These are phyloP conservation scores for Boletellus ananas DNA, from an alignment of 768 basidiomycete species.

Conservation along the genomic window DNA sequence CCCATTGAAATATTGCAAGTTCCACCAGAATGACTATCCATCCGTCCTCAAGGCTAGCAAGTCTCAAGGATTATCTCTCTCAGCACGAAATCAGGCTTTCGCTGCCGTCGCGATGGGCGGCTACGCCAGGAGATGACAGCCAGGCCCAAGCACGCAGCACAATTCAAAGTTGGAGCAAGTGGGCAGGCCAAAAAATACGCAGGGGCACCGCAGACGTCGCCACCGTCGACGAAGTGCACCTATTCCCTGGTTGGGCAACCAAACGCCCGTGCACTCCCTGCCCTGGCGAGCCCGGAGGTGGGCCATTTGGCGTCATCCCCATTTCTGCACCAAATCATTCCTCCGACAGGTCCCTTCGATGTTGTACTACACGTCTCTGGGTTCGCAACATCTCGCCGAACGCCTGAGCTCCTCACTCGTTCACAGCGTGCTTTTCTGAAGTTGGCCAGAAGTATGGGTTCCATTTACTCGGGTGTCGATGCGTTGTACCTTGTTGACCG, in stretches of 20 bases:
- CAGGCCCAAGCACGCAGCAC: slow-evolving; percentile 20
- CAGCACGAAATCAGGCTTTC: slow-evolving; percentile 39
- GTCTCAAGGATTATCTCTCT: slow-evolving; percentile 49
- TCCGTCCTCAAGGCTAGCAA: slow-evolving; percentile 31
- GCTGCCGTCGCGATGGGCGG: slow-evolving; percentile 14
- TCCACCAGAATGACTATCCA: slow-evolving; percentile 24
- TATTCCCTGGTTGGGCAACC: slow-evolving; percentile 84
- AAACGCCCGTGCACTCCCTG: slow-evolving; percentile 39
- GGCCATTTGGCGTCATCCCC: not conserved
- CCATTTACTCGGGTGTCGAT: not conserved
- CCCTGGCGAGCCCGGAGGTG: slow-evolving; percentile 27
- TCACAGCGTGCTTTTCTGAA: slow-evolving; percentile 74
- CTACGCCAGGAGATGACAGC: slow-evolving; percentile 19
- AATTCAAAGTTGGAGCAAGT: slow-evolving; percentile 52
- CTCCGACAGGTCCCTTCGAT: slow-evolving; percentile 52
- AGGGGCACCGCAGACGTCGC: slow-evolving; percentile 22
- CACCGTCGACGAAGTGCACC: slow-evolving; percentile 44
- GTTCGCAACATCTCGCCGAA: slow-evolving; percentile 59
- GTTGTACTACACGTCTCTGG: slow-evolving; percentile 76
- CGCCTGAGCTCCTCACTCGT: slow-evolving; percentile 59
- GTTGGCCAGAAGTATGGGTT: slow-evolving; percentile 64
- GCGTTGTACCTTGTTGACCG: slow-evolving; percentile 1
- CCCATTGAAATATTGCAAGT: slow-evolving; percentile 5
- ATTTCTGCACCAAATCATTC: not conserved
- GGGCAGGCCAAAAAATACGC: slow-evolving; percentile 59